Percentiles rank a stretch among this genome's conserved stretches.
Conservation (phyloP, 257 asterid species). For the Gentiana straminea region DNA sequence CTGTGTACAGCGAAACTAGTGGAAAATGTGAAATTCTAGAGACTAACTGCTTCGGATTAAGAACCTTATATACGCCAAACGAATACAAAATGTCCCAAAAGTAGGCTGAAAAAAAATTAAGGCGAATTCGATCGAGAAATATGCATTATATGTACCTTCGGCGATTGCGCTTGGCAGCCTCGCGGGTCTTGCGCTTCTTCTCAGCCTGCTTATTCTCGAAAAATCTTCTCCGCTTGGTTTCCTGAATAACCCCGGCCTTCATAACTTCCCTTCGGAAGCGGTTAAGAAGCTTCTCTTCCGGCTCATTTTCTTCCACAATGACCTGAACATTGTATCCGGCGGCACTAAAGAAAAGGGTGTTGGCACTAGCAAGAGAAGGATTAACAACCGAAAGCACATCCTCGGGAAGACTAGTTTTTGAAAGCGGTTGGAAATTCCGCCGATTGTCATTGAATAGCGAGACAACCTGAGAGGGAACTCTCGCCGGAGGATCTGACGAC, state of each 20-base stretch:
- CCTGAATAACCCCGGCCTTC: slow-evolving; percentile 87
- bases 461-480: slow-evolving; percentile 16
- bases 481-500: slow-evolving; percentile 3
- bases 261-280: slow-evolving; percentile 88
- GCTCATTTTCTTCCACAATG: slow-evolving; percentile 72
- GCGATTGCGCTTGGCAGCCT: slow-evolving; percentile 84
- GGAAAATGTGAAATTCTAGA: too few species aligned
- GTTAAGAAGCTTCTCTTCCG: slow-evolving; percentile 71
- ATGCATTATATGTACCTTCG: slow-evolving; percentile 33
- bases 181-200: slow-evolving; percentile 72
- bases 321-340: slow-evolving; percentile 64
- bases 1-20: too few species aligned
- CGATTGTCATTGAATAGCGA: slow-evolving; percentile 24
- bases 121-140: too few species aligned
- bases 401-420: slow-evolving; percentile 10
- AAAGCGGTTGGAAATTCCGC: slow-evolving; percentile 1
- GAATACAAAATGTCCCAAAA: too few species aligned
- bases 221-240: slow-evolving; percentile 64
- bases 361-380: slow-evolving; percentile 60
- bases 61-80: too few species aligned
- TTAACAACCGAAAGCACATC: slow-evolving; percentile 47
- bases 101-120: too few species aligned
- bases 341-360: slow-evolving; percentile 54
- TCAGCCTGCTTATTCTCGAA: slow-evolving; percentile 77
- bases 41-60: too few species aligned